Base-by-base conservation (phyloP, 441 rosid species). In the Sinapis alba region DNA sequence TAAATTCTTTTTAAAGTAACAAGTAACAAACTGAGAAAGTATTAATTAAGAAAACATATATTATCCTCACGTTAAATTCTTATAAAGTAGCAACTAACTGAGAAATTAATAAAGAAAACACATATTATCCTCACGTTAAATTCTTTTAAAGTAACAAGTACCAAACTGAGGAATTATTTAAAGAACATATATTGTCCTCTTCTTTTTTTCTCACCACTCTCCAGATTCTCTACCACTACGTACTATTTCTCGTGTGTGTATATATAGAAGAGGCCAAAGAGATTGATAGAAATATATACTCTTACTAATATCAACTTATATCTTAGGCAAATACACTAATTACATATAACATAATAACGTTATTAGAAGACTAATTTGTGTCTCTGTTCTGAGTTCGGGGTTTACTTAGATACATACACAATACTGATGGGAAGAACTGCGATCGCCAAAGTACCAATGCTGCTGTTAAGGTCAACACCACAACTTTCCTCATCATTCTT, bases 381-480 rank as follows among this genome's bases (percentile, higher is more conserved):
- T 62, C 18, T 18, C 30, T 30, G 45, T 18, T 61, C 26, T 32
- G 43, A 60, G 20, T 34, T 60, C 7, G 53, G 23, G 32, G 68
- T 21, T 53, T 26, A 60, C 16, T n/a, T 38, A n/a, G n/a, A n/a
- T n/a, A 38, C 43, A 32, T 10, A 27, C 45, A 62, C 27, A 32
- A 47, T 47, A 38, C 47, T 58, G 73, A 72, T 78, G 81, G 81
- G 77, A 77, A 72, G 69, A 66, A 72, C 8, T 60, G 69, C 64
- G 69, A 78, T 78, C 67, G 77, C 53, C 41, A 72, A 51, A 66
- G 69, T 69, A 72, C 73, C 81, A 61, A 61, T 4, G 28, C 69
- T 72, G 2, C 28, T 78, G 41, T 60, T 78, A 60, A 78, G 81
- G 77, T 78, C 21, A 51, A 38, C 1, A 10, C 19, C 16, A 60